A percentile compares a stretch with the other conserved stretches of the same genome.
Conservation (phyloP, 139 green algal species). For the Volvox africanus region DNA sequence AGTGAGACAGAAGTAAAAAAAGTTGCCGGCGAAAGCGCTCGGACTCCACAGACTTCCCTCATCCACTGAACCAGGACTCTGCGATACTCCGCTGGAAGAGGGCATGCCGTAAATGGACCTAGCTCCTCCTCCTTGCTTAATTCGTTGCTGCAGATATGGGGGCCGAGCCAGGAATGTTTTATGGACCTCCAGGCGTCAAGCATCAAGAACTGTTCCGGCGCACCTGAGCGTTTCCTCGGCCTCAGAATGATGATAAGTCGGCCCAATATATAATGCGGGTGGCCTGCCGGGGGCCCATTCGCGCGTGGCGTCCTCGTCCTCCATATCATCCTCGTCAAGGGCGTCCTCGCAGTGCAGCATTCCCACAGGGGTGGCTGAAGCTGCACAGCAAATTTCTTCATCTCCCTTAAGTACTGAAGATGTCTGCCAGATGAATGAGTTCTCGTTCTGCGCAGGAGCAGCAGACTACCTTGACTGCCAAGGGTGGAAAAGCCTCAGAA, state of each 20-base stretch:
- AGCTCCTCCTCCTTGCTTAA: conserved; percentile 10
- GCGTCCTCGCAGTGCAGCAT: conserved; percentile 1
- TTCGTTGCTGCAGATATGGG: not conserved
- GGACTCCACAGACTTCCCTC: not conserved
- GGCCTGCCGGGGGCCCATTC: not conserved
- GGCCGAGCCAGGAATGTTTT: too few species aligned
- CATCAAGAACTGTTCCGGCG: not conserved
- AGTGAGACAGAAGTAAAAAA: conserved; percentile 12
- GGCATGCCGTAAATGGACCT: not conserved
- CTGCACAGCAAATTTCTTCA: not conserved
- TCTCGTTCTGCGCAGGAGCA: not conserved
- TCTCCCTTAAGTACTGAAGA: not conserved
- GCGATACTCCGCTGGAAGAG: conserved; percentile 7
- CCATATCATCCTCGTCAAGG: not conserved
- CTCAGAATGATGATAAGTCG: conserved; percentile 10
- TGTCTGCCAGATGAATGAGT: not conserved
- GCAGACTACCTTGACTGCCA: not conserved
- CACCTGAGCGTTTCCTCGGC: conserved; percentile 13
- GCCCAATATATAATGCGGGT: not conserved
- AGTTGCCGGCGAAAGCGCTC: not conserved
- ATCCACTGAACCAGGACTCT: conserved; percentile 8
- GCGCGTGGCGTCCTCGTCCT: conserved; percentile 7
- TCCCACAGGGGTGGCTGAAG: not conserved
- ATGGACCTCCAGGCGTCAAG: too few species aligned
- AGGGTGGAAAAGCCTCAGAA: not conserved